Base-by-base conservation (phyloP, 495 filamentous ascomycete species). In the Aspergillus bertholletiae region DNA sequence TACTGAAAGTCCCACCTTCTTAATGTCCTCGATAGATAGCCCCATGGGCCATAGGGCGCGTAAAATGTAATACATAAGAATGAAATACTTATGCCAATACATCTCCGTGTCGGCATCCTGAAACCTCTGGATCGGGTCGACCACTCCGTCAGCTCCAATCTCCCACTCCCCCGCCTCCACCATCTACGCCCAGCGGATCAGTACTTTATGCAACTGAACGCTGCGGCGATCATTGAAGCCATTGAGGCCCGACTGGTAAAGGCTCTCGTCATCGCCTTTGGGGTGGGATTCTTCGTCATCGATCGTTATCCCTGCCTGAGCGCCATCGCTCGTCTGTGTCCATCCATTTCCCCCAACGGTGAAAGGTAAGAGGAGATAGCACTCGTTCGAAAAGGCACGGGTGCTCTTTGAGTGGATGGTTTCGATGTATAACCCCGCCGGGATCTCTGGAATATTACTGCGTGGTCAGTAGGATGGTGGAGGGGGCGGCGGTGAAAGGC, bases 21-120 rank as follows among this genome's bases (percentile, higher is more conserved):
- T n/a, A n/a, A n/a, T n/a, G n/a, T n/a, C n/a, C n/a, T n/a, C n/a
- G n/a, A n/a, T n/a, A n/a, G n/a, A n/a, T n/a, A n/a, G n/a, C n/a
- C n/a, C n/a, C n/a, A n/a, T n/a, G n/a, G n/a, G n/a, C n/a, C n/a
- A n/a, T n/a, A n/a, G n/a, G n/a, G n/a, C n/a, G n/a, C n/a, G n/a
- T n/a, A n/a, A n/a, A n/a, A n/a, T n/a, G n/a, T n/a, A n/a, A n/a
- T n/a, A n/a, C n/a, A n/a, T n/a, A n/a, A n/a, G 51, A 22, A 53
- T 46, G 40, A 40, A 53, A 43, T 55, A 55, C 13, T 55, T 55
- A 8, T 15, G 6, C 53, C 53, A 55, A 12, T 49, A 23, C 12
- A 21, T 23, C 18, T 55, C 35, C 11, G 53, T 55, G 22, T 55
- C 53, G 0, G 52, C 53, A 5, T 55, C 53, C 24, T 17, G 35